Conservation (phyloP, 805 yeast species). For the Candida tammaniensis region DNA sequence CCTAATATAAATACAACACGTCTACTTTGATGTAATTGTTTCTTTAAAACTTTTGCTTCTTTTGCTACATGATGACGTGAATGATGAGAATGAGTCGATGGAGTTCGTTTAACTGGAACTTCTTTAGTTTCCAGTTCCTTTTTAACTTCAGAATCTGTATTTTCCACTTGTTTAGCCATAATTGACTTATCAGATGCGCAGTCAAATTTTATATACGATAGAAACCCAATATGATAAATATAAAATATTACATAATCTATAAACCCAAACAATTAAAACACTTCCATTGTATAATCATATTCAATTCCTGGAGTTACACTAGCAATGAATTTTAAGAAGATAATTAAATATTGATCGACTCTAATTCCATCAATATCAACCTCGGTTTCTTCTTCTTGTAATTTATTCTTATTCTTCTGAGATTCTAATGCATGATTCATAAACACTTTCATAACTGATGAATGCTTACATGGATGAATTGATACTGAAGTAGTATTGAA, state of each 20-base stretch:
- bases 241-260: neutral
- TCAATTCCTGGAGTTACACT: constrained; percentile 98
- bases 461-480: constrained; percentile 95
- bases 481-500: constrained; percentile 76
- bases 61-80: constrained; percentile 41
- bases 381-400: constrained; percentile 13
- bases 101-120: constrained; percentile 7
- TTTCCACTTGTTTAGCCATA: constrained; percentile 15
- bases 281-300: constrained; percentile 98
- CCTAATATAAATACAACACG: constrained; percentile 67
- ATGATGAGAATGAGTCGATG: constrained; percentile 27
- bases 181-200: constrained; percentile 2
- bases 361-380: constrained; percentile 47
- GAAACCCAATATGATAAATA: neutral
- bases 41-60: constrained; percentile 16
- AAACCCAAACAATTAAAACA: constrained; percentile 46
- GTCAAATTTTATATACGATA: neutral
- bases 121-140: constrained; percentile 4
- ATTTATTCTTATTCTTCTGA: constrained; percentile 16
- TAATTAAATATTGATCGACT: constrained; percentile 87
- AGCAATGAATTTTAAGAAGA: constrained; percentile 89
- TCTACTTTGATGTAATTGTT: constrained; percentile 45
- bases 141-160: constrained; percentile 3
- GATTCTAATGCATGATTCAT: constrained; percentile 66
- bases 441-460: constrained; percentile 87